These are phyloP conservation scores for Ambrosia hybrid DNA, from an alignment of 140 eudicot genomes.

Conservation along the genomic window DNA sequence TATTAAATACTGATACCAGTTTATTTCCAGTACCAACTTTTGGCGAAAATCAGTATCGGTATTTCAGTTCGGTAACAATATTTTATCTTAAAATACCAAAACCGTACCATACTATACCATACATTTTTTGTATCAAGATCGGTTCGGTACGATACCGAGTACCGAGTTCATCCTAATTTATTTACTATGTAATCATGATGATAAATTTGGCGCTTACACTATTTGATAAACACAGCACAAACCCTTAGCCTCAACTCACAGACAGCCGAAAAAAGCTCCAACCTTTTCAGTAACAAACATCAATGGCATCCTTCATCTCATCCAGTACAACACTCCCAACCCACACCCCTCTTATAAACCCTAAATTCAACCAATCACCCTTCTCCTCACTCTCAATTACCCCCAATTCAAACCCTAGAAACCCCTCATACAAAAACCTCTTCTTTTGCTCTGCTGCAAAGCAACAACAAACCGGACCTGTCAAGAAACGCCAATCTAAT, in stretches of 20 bases:
- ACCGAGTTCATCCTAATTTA: too few relatives aligned
- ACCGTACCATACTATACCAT: too few relatives aligned
- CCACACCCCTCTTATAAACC: slow-evolving; percentile 26
- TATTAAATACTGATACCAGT: too few relatives aligned
- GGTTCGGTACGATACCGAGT: too few relatives aligned
- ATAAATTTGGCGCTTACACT: too few relatives aligned
- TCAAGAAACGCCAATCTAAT: slow-evolving; percentile 36
- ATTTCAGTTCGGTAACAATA: too few relatives aligned
- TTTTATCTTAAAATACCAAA: too few relatives aligned
- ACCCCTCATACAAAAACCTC: neutral
- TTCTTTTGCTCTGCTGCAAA: slow-evolving; percentile 46
- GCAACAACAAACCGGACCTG: slow-evolving; percentile 47
- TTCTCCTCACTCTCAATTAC: slow-evolving; percentile 18
- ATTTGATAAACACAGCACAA: too few relatives aligned
- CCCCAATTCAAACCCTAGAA: slow-evolving; percentile 42
- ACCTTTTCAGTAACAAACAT: neutral
- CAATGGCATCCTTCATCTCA: slow-evolving; percentile 40
- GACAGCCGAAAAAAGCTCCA: neutral
- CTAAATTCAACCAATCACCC: slow-evolving; percentile 27
- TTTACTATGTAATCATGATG: too few relatives aligned
- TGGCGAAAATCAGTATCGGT: too few relatives aligned
- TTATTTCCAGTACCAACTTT: too few relatives aligned
- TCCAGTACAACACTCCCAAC: slow-evolving; percentile 23
- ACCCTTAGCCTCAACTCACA: neutral
- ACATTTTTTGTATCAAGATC: too few relatives aligned